Conservation (phyloP, 768 basidiomycete species). For the Boletus edulis region DNA sequence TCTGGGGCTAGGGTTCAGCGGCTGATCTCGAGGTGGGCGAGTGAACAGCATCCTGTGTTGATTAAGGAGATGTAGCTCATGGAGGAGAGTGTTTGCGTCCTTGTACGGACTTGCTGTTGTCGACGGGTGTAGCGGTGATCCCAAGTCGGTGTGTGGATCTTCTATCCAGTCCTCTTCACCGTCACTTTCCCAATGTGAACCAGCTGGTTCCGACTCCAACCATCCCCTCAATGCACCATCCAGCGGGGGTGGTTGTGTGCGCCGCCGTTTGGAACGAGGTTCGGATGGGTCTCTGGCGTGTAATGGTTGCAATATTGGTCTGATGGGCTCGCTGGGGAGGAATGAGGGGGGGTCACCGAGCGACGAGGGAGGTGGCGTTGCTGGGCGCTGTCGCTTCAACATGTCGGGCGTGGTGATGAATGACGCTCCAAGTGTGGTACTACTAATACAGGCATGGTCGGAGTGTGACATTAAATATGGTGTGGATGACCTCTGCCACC, state of each 20-base stretch:
- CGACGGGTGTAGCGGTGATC: conserved; percentile 7
- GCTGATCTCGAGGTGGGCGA: conserved; percentile 11
- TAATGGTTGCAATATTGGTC: conserved; percentile 8
- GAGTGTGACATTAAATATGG: conserved; percentile 10
- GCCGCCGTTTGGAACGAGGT: conserved; percentile 51
- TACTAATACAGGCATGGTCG: conserved; percentile 18
- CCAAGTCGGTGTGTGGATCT: conserved; percentile 35
- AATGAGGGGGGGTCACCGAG: conserved; percentile 26
- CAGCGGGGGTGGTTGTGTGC: conserved; percentile 48
- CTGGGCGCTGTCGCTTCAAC: conserved; percentile 54
- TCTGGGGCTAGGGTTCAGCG: background rate
- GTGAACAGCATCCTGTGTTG: conserved; percentile 57
- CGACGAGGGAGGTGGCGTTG: conserved; percentile 41
- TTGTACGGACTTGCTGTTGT: conserved; percentile 45
- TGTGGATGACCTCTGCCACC: conserved; percentile 20
- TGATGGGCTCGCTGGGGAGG: conserved; percentile 13
- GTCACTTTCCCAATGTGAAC: conserved; percentile 21
- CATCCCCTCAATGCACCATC: conserved; percentile 54
- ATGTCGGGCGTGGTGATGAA: conserved; percentile 29
- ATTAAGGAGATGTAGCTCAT: conserved; percentile 67
- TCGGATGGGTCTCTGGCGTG: conserved; percentile 9
- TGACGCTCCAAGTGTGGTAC: background rate
- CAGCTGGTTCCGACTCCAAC: conserved; percentile 18
- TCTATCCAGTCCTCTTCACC: conserved; percentile 34
- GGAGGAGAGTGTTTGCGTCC: conserved; percentile 60